phyloP scores from a whole-genome alignment of 108 stramenopile species.

The Nitzschia inconspicua region DNA sequence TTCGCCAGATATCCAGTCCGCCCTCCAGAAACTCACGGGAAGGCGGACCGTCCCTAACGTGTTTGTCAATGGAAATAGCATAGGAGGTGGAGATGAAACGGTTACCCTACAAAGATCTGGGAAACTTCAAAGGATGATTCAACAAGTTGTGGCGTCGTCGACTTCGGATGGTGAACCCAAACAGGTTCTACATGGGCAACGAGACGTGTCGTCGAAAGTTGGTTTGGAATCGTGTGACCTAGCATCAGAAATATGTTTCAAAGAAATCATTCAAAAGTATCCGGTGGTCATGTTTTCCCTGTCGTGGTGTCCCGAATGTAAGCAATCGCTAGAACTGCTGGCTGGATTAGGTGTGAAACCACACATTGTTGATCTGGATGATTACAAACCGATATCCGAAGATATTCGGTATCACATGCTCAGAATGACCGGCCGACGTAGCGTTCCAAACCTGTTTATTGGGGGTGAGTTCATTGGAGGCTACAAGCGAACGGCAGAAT shows the following conservation, averaged over 20 bases:
- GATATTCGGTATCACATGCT: slow-evolving; percentile 50
- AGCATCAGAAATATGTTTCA: slow-evolving; percentile 40
- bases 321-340: slow-evolving; percentile 49
- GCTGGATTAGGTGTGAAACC: slow-evolving; percentile 12
- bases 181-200: neutral
- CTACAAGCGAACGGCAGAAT: slow-evolving; percentile 31
- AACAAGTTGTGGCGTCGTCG: slow-evolving; percentile 9
- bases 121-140: slow-evolving; percentile 17
- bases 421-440: slow-evolving; percentile 38
- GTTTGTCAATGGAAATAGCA: slow-evolving; percentile 72
- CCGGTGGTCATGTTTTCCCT: slow-evolving; percentile 78
- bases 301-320: slow-evolving; percentile 61
- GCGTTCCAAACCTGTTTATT: slow-evolving; percentile 70
- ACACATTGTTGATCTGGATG: slow-evolving; percentile 54
- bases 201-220: neutral
- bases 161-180: neutral
- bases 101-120: slow-evolving; percentile 17
- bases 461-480: slow-evolving; percentile 69
- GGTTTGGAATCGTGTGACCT: slow-evolving; percentile 43
- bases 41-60: slow-evolving; percentile 90
- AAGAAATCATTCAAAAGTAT: slow-evolving; percentile 45
- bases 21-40: slow-evolving; percentile 66
- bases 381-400: slow-evolving; percentile 19
- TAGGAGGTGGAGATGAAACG: slow-evolving; percentile 87
- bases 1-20: slow-evolving; percentile 49